Percentiles rank a stretch among this genome's conserved stretches.
phyloP scores from a whole-genome alignment of 108 stramenopile genomes.

The Fragilaria crotonensis region DNA sequence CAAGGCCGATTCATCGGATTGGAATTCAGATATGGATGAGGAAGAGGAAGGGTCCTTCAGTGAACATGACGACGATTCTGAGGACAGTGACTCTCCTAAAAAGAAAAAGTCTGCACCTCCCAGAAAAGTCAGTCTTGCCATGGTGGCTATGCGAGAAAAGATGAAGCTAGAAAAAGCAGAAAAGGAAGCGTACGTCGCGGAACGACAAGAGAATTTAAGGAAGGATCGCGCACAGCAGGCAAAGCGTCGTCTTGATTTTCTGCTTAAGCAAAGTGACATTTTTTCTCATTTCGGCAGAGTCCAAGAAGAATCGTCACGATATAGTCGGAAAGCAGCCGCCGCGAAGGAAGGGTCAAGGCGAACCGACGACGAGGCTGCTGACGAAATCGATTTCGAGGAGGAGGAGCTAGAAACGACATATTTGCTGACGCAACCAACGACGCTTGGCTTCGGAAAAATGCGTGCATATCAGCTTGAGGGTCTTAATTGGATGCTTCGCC shows the following conservation, averaged over 20 bases:
- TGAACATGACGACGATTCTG: conserved; percentile 34
- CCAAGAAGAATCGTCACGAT: conserved; percentile 61
- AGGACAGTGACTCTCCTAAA: conserved; percentile 14
- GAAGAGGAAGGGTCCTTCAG: conserved; percentile 27
- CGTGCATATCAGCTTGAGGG: conserved; percentile 94
- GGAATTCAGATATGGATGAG: conserved; percentile 34
- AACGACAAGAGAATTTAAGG: conserved; percentile 63
- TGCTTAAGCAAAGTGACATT: conserved; percentile 93
- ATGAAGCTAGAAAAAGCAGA: conserved; percentile 44
- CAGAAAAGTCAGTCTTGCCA: conserved; percentile 34
- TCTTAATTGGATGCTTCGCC: conserved; percentile 95
- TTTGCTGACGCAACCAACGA: conserved; percentile 80
- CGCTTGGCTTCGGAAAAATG: conserved; percentile 73
- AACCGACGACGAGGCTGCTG: neutral
- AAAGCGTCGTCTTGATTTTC: conserved; percentile 86
- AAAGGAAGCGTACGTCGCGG: conserved; percentile 63
- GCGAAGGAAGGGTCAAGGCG: neutral
- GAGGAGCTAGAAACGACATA: conserved; percentile 73
- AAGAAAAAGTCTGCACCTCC: conserved; percentile 34
- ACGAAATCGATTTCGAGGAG: conserved; percentile 43
- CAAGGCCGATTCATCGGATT: conserved; percentile 25
- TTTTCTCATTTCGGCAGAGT: conserved; percentile 92
- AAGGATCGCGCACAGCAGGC: conserved; percentile 69
- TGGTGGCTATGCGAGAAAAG: conserved; percentile 35
- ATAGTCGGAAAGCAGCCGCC: conserved; percentile 20